Conservation (phyloP, 441 rosid genomes). For the Erodium chrysanthum region DNA sequence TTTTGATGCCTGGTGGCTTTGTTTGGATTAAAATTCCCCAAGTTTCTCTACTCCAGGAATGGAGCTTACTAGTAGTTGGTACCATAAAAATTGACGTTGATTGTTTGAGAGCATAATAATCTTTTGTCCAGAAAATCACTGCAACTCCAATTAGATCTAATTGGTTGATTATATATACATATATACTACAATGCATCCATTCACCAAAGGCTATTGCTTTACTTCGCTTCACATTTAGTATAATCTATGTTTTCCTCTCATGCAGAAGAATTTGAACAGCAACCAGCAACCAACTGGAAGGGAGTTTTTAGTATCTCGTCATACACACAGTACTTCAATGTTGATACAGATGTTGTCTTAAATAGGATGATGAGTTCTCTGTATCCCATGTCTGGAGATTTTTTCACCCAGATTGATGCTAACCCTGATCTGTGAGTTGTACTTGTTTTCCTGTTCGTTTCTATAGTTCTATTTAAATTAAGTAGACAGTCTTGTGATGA, state of each 20-base stretch:
- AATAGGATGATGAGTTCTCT: slow-evolving; percentile 76
- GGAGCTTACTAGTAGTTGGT: background rate
- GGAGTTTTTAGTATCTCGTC: slow-evolving; percentile 70
- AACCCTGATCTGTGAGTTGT: slow-evolving; percentile 91
- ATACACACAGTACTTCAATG: slow-evolving; percentile 70
- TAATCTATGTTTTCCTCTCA: background rate
- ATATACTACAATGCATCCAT: background rate
- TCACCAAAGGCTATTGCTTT: background rate
- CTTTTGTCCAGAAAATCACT: background rate
- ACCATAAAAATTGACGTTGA: background rate
- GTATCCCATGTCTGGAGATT: slow-evolving; percentile 57
- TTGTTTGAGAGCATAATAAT: background rate
- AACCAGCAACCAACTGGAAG: slow-evolving; percentile 64
- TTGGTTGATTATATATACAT: background rate
- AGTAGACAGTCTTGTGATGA: too few relatives aligned
- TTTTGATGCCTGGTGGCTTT: slow-evolving; percentile 4
- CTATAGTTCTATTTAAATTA: slow-evolving; percentile 12
- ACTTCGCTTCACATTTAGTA: background rate
- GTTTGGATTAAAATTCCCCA: background rate
- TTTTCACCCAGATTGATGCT: slow-evolving; percentile 80
- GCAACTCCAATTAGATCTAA: background rate
- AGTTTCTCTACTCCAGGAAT: background rate
- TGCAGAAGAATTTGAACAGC: slow-evolving; percentile 74
- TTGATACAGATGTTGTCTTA: slow-evolving; percentile 72
- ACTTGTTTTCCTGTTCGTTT: background rate